phyloP scores from a whole-genome alignment of 202 grass and related monocot genomes.

The Bolboschoenoplectus hybrid region DNA sequence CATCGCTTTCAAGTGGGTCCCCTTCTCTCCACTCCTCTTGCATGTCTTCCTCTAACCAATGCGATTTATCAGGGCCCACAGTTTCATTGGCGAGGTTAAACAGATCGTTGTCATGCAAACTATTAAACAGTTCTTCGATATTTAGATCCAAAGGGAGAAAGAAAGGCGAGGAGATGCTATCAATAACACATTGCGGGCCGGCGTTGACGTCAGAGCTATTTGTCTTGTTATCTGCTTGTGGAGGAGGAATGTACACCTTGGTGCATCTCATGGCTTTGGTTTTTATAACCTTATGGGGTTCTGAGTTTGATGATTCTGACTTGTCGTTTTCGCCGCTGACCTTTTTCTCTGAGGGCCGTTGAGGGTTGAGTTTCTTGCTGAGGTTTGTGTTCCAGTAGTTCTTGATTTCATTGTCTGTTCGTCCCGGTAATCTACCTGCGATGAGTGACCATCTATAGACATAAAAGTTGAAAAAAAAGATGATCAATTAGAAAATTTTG shows the following conservation, averaged over 20 bases:
- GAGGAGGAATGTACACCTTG: constrained; percentile 33
- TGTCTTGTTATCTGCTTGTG: neutral
- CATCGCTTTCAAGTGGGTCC: constrained; percentile 1
- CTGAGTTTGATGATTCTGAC: constrained; percentile 7
- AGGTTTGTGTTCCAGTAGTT: constrained; percentile 37
- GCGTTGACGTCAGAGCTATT: neutral
- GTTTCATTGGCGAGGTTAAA: constrained; percentile 10
- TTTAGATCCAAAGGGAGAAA: constrained; percentile 34
- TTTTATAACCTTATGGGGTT: constrained; percentile 35
- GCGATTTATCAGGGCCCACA: neutral
- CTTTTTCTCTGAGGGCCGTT: neutral
- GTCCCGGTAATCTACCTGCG: constrained; percentile 30
- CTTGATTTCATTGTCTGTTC: constrained; percentile 40
- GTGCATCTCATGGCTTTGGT: constrained; percentile 44
- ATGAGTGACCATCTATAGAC: constrained; percentile 26
- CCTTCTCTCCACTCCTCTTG: constrained; percentile 35
- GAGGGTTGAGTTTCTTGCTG: constrained; percentile 10
- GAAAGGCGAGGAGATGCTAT: neutral
- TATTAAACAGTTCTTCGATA: constrained; percentile 37
- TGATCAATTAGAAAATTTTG: neutral
- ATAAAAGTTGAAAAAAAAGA: neutral
- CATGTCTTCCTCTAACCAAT: constrained; percentile 33
- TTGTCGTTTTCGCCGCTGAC: neutral
- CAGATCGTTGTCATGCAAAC: constrained; percentile 10
- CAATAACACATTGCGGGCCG: neutral